Base-by-base conservation (phyloP, 208 protist genomes). In the Leishmania lainsoni region DNA sequence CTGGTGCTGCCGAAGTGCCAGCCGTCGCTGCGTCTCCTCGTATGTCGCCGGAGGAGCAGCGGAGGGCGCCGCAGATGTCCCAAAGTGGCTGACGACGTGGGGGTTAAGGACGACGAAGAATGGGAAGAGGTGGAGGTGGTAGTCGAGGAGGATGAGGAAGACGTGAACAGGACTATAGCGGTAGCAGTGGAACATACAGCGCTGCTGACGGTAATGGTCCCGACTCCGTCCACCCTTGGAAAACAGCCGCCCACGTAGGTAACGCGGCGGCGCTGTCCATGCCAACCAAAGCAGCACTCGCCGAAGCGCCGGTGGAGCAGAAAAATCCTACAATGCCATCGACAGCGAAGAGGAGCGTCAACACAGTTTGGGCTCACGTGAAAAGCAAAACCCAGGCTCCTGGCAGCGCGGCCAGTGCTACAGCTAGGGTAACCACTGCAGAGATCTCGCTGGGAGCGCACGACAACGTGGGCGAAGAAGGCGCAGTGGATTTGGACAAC, bases 111-210 rank as follows among this genome's bases (percentile, higher is more conserved):
- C 26, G 54, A 48, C 16, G 56, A 65, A 16, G 81, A 35, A 8
- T 70, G 29, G 32, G 79, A 77, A 26, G 78, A 81, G 75, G 75
- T 70, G 26, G 83, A 87, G 75, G 70, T 78, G 29, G 83, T 78
- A n/a, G 75, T 80, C 42, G 78, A 75, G 61, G 83, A 76, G 56
- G 71, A 58, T 29, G 79, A 49, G 32, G 77, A 65, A n/a, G 52
- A 29, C 16, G 77, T 48, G 66, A 59, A n/a, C 51, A 51, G 39
- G 66, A 22, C 16, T 66, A 52, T 45, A 39, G 66, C 77, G 72
- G 72, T 26, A 52, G 51, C 10, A n/a, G 9, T 52, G 26, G 58
- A 2, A 63, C 58, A 16, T 39, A 22, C 61, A 68, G 29, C 17
- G 61, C 61, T 68, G 29, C 29, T 39, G 61, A 32, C 5, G 3